A percentile compares a stretch with the other conserved stretches of the same genome.
phyloP scores from a whole-genome alignment of 2,329 filamentous ascomycete genomes.

The Colletotrichum incanum region DNA sequence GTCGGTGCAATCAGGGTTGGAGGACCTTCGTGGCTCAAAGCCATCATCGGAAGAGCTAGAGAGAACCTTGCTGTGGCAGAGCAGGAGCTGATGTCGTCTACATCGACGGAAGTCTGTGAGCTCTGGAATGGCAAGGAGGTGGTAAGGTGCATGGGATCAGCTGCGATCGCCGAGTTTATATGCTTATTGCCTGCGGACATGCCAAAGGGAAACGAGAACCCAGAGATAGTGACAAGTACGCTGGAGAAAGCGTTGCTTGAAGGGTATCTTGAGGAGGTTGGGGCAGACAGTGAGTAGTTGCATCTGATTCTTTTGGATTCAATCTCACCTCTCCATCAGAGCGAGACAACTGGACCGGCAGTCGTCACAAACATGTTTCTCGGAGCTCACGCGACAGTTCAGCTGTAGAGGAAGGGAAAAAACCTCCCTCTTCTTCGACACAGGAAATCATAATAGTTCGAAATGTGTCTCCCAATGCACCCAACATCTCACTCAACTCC shows the following conservation, averaged over 20 bases:
- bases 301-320: no score
- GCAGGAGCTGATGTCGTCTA: constrained; percentile 59
- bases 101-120: constrained; percentile 57
- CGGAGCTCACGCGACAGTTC: no score
- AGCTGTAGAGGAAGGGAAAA: not conserved
- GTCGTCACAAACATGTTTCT: not conserved
- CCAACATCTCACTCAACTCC: not conserved
- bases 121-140: constrained; percentile 48
- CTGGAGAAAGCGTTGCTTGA: not conserved
- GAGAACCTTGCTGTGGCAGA: constrained; percentile 54
- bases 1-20: constrained; percentile 52
- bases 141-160: not conserved
- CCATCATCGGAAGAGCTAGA: constrained; percentile 57
- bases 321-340: no score
- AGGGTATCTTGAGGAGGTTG: no score
- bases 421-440: not conserved
- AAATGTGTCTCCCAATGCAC: not conserved
- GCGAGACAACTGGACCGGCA: no score
- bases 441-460: not conserved
- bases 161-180: not conserved
- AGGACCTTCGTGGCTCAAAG: constrained; percentile 50
- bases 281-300: no score
- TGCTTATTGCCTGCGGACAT: not conserved
- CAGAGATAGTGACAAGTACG: not conserved
- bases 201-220: no score